Percentiles rank a stretch among this genome's conserved stretches.
phyloP scores from a whole-genome alignment of 1,139 yeast species.

The Wickerhamomyces sp. region DNA sequence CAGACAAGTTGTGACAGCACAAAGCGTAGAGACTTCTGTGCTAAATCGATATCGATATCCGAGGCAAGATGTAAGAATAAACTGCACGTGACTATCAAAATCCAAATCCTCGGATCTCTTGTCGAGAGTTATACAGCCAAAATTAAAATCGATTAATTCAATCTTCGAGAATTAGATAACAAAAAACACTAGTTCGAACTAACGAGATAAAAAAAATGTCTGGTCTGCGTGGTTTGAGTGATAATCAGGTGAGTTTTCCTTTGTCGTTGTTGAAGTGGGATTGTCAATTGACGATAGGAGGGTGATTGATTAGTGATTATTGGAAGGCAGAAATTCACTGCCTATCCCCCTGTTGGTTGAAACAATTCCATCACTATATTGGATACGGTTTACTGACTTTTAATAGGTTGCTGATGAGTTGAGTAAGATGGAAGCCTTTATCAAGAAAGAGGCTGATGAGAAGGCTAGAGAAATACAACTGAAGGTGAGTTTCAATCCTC shows the following conservation, averaged over 20 bases:
- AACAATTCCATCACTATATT: neutral
- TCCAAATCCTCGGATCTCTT: no score
- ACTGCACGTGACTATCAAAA: no score
- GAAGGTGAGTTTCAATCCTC: constrained; percentile 37
- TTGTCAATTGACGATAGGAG: neutral
- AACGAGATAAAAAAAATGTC: no score
- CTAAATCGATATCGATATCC: no score
- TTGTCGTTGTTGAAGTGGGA: neutral
- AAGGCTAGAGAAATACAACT: constrained; percentile 94
- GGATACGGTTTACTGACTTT: neutral
- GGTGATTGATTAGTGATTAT: neutral
- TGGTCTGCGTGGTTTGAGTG: constrained; percentile 34
- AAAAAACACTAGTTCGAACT: no score
- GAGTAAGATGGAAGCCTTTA: constrained; percentile 97
- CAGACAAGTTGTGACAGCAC: no score
- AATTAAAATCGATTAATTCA: no score
- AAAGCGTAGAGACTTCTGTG: no score
- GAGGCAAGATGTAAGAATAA: no score
- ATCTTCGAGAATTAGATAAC: no score
- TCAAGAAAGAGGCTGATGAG: constrained; percentile 98
- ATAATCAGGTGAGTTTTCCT: constrained; percentile 35
- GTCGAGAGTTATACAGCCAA: no score
- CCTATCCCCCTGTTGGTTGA: neutral
- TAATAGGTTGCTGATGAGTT: constrained; percentile 86
- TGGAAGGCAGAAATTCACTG: neutral